Evolutionary conservation across 176 grass and related monocot genomes (phyloP).

Genomic region (Poa pratensis): DNA sequence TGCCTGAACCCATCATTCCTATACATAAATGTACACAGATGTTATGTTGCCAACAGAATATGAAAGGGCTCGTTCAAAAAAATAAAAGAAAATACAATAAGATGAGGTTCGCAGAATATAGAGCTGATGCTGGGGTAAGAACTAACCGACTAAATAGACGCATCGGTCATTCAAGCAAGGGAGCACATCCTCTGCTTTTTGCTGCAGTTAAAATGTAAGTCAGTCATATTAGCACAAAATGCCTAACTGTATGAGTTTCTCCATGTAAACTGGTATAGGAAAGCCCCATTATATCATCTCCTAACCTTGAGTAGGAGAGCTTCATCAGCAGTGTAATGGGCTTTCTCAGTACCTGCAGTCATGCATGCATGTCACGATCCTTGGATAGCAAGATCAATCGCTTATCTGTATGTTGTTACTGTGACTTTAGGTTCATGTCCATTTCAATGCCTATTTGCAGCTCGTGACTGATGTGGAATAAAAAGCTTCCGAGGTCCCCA

Average conservation of each 20-base stretch:
- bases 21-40: neutral
- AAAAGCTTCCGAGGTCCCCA: neutral
- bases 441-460: conserved; percentile 28
- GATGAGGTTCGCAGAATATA: too few species aligned
- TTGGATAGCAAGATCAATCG: neutral
- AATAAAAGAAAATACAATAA: too few species aligned
- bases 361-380: neutral
- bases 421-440: conserved; percentile 30
- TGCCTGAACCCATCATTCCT: conserved; percentile 99
- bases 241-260: neutral
- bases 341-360: conserved; percentile 55
- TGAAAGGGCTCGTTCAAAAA: too few species aligned
- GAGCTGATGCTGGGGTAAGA: too few species aligned
- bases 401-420: neutral
- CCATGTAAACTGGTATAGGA: conserved; percentile 4
- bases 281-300: conserved; percentile 17
- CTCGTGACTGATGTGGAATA: neutral
- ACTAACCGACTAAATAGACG: conserved; percentile 93
- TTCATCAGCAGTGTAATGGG: conserved; percentile 73
- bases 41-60: conserved; percentile 16
- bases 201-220: conserved; percentile 62
- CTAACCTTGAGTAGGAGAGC: conserved; percentile 78
- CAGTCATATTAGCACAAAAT: conserved; percentile 24
- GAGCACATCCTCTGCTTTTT: conserved; percentile 74
- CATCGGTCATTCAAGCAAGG: conserved; percentile 78